phyloP scores from a whole-genome alignment of 2,329 filamentous ascomycete genomes.

The Xylaria sp. region DNA sequence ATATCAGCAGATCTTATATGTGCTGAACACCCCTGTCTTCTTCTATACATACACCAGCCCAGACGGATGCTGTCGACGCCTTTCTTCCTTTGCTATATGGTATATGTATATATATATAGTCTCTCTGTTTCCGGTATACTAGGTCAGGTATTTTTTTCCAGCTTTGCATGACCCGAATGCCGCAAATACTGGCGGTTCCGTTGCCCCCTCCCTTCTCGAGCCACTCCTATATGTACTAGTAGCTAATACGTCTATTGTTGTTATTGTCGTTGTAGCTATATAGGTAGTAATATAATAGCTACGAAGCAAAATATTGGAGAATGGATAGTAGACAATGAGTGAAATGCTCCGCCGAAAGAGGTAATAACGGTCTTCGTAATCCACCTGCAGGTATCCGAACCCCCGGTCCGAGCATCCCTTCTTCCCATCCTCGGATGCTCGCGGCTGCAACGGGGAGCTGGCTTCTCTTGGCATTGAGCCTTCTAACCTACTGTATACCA shows the following conservation, averaged over 20 bases:
- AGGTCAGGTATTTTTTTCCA: neutral
- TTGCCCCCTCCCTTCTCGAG: no score
- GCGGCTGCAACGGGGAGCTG: slow-evolving; percentile 36
- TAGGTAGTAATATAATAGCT: no score
- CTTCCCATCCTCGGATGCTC: slow-evolving; percentile 29
- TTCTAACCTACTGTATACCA: neutral
- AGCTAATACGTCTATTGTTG: no score
- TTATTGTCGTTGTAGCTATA: no score
- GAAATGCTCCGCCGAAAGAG: slow-evolving; percentile 31
- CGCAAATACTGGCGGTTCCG: no score
- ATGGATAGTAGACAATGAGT: slow-evolving; percentile 2
- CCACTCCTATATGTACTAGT: no score
- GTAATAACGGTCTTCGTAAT: slow-evolving; percentile 39
- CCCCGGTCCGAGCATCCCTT: slow-evolving; percentile 26
- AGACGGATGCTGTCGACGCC: no score
- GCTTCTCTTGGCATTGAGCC: slow-evolving; percentile 30
- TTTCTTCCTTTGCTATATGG: neutral
- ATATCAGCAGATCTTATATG: slow-evolving; percentile 24
- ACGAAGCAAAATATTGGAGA: neutral
- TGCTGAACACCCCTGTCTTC: slow-evolving; percentile 2
- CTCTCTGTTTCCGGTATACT: no score
- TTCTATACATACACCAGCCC: no score
- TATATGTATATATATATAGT: neutral
- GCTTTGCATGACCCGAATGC: no score
- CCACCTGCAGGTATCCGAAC: slow-evolving; percentile 31